Percentiles rank a stretch among this genome's conserved stretches.
Evolutionary conservation across 805 yeast species (phyloP).

Genomic region (Starmerella vaccinii): DNA sequence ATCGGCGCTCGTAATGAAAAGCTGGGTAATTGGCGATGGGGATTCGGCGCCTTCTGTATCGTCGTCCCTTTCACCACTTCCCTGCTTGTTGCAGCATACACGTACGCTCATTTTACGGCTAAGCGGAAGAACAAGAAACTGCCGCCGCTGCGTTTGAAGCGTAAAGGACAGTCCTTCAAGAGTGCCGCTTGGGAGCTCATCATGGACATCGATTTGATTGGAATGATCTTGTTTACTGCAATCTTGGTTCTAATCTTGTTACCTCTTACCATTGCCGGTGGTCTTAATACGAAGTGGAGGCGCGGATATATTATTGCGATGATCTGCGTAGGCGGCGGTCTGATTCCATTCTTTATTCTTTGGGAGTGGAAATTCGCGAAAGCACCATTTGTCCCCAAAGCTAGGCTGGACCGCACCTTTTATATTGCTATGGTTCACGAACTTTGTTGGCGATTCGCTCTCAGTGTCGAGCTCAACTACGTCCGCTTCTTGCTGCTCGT

Average conservation of each 20-base stretch:
- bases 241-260: slow-evolving; percentile 54
- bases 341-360: slow-evolving; percentile 45
- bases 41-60: slow-evolving; percentile 69
- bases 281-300: slow-evolving; percentile 45
- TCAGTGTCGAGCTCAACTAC: slow-evolving; percentile 58
- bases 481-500: slow-evolving; percentile 56
- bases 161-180: slow-evolving; percentile 30
- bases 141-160: slow-evolving; percentile 9
- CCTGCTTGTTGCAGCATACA: slow-evolving; percentile 45
- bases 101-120: slow-evolving; percentile 49
- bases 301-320: slow-evolving; percentile 57
- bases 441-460: slow-evolving; percentile 48
- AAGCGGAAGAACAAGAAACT: slow-evolving; percentile 32
- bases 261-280: slow-evolving; percentile 71
- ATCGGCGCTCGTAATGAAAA: slow-evolving; percentile 4
- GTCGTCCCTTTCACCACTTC: slow-evolving; percentile 55
- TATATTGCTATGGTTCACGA: slow-evolving; percentile 59
- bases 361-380: slow-evolving; percentile 40
- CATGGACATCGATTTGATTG: slow-evolving; percentile 58
- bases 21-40: slow-evolving; percentile 52
- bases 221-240: slow-evolving; percentile 46
- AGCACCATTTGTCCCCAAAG: slow-evolving; percentile 48
- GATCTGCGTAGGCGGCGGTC: slow-evolving; percentile 52
- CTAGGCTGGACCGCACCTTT: slow-evolving; percentile 48
- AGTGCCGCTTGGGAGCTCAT: slow-evolving; percentile 29